Base-by-base conservation (phyloP, 495 filamentous ascomycete genomes). In the Daldinia grandis region DNA sequence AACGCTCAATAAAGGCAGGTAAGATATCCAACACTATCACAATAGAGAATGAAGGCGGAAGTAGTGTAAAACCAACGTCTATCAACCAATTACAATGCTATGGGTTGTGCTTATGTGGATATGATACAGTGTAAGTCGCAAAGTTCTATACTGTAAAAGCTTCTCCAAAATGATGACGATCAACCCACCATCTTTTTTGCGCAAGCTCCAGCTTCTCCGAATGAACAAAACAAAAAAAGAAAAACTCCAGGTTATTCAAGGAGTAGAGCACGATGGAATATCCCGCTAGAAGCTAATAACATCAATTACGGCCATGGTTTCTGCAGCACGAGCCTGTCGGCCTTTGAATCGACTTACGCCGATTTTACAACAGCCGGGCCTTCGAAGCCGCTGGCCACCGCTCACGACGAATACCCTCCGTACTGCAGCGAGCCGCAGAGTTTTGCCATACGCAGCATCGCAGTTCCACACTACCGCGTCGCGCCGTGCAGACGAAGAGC, bases 151-250 rank as follows among this genome's bases (percentile, higher is more conserved):
- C 66, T 60, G 62, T 63, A 51, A 56, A 27, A 51, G 25, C 9
- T 58, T 69, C 58, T 42, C 51, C 62, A 30, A 61, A 58, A 54
- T 66, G 25, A 77, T 75, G 75, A 75, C 73, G 73, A 75, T 55
- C 42, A 59, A 40, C 42, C 59, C 58, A 71, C 56, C 31, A 63
- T 72, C 71, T 71, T 61, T 61, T 69, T 62, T 64, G 30, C 62
- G 50, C 71, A 69, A 69, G 54, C 58, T 58, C 35, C 30, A 65
- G 49, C 49, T 57, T 27, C 56, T 33, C 38, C 10, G 12, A 33
- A 40, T 21, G 37, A 66, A 25, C 40, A n/a, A 12, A 27, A 49
- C 7, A 50, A 50, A 54, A 25, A 49, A n/a, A 12, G 33, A 49
- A 12, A 50, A 50, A 54, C 21, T 42, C 28, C n/a, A 27, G n/a